Evolutionary conservation across 2,329 filamentous ascomycete species (phyloP).

Genomic region (Hymenoscyphus fraxineus): DNA sequence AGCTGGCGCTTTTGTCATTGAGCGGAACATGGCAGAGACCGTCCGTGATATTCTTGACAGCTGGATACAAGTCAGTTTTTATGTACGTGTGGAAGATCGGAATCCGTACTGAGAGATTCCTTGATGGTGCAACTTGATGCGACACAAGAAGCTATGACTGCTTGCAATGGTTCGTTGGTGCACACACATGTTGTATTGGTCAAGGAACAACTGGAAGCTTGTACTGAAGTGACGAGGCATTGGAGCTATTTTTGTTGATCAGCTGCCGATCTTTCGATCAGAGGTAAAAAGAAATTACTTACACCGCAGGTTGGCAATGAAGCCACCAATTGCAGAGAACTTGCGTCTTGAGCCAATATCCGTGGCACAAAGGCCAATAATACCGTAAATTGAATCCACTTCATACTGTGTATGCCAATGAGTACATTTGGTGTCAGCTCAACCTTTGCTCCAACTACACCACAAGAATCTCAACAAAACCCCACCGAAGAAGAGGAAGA

Average conservation of each 20-base stretch:
- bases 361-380: conserved; percentile 1
- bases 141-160: conserved; percentile 36
- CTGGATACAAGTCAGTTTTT: neutral
- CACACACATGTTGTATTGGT: conserved; percentile 41
- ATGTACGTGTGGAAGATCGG: neutral
- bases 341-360: neutral
- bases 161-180: conserved; percentile 34
- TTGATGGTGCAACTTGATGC: conserved; percentile 36
- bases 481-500: neutral
- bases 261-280: neutral
- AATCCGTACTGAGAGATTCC: conserved; percentile 36
- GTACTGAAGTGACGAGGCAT: conserved; percentile 18
- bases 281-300: neutral
- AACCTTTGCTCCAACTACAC: neutral
- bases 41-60: conserved; percentile 38
- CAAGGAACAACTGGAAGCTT: conserved; percentile 36
- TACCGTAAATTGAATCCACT: neutral
- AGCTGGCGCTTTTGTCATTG: conserved; percentile 6
- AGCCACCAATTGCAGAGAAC: neutral
- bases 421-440: neutral
- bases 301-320: conserved; percentile 6
- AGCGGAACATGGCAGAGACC: conserved; percentile 37
- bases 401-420: neutral
- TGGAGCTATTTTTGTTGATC: conserved; percentile 14
- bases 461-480: neutral